phyloP scores from a whole-genome alignment of 2,329 filamentous ascomycete genomes.

The Alternaria brassicae region DNA sequence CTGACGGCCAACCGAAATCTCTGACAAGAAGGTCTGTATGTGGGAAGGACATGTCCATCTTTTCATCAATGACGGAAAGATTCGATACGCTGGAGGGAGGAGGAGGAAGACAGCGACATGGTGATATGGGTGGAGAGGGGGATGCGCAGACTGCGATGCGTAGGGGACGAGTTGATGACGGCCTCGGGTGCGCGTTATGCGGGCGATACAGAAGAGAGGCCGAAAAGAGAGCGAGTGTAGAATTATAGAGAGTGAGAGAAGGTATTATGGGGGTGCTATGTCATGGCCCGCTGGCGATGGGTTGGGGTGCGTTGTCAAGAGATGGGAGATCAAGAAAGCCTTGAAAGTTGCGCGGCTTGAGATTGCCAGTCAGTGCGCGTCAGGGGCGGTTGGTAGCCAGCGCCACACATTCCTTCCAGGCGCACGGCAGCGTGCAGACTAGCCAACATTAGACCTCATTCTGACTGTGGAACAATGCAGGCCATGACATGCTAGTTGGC shows the following conservation, averaged over 20 bases:
- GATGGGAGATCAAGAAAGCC: slow-evolving; percentile 1
- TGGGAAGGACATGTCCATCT: slow-evolving; percentile 13
- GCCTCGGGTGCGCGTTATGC: slow-evolving; percentile 1
- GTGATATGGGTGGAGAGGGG: not conserved
- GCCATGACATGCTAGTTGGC: slow-evolving; percentile 18
- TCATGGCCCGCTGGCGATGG: slow-evolving; percentile 10
- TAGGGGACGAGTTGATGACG: slow-evolving; percentile 6
- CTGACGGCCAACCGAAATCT: slow-evolving; percentile 34
- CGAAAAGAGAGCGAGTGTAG: not conserved
- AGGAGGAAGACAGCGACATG: slow-evolving; percentile 17
- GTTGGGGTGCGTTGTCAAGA: slow-evolving; percentile 4
- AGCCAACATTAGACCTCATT: slow-evolving; percentile 17
- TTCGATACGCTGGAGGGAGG: slow-evolving; percentile 18
- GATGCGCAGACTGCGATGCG: slow-evolving; percentile 10
- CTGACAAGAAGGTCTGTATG: slow-evolving; percentile 21
- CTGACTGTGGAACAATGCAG: slow-evolving; percentile 10
- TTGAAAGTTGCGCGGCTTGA: slow-evolving; percentile 15
- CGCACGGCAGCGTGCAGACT: slow-evolving; percentile 4
- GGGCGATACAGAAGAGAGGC: not conserved
- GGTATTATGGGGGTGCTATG: slow-evolving; percentile 6
- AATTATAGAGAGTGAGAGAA: not conserved
- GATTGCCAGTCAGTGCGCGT: slow-evolving; percentile 18
- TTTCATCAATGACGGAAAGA: slow-evolving; percentile 23
- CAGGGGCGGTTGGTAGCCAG: slow-evolving; percentile 20
- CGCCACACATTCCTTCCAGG: slow-evolving; percentile 19